phyloP scores from a whole-genome alignment of 441 rosid species.

The Geranium incanum region DNA sequence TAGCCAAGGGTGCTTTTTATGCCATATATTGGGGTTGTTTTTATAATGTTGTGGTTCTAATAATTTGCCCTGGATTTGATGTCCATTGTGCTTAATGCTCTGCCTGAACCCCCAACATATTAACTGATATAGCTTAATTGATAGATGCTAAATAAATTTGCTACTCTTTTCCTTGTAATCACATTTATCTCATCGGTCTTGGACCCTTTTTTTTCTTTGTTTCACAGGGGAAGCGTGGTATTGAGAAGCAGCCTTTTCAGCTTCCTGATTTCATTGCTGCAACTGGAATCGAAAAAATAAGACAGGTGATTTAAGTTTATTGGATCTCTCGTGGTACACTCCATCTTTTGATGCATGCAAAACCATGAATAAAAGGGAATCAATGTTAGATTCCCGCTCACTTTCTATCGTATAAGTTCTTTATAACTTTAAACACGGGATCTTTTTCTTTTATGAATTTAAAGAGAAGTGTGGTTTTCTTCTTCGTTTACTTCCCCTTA shows the following conservation, averaged over 20 bases:
- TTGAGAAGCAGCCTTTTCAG: constrained; percentile 94
- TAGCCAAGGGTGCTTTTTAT: constrained; percentile 18
- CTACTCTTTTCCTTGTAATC: constrained; percentile 11
- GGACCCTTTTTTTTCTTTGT: constrained; percentile 25
- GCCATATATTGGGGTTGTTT: constrained; percentile 21
- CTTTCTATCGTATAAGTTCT: neutral
- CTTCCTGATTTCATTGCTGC: constrained; percentile 99
- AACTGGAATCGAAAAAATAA: constrained; percentile 94
- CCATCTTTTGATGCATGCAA: neutral
- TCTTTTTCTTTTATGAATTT: neutral
- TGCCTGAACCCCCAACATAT: constrained; percentile 33
- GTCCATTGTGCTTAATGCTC: constrained; percentile 39
- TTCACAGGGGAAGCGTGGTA: constrained; percentile 93
- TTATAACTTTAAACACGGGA: neutral
- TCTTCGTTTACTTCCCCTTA: neutral
- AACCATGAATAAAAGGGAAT: neutral
- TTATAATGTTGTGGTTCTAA: constrained; percentile 31
- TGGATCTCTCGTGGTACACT: neutral
- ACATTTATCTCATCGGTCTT: constrained; percentile 40
- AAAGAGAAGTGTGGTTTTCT: neutral
- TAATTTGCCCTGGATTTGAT: constrained; percentile 52
- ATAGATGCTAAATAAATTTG: constrained; percentile 12
- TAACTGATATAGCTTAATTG: constrained; percentile 16
- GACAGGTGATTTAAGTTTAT: constrained; percentile 56
- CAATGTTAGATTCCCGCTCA: too few relatives aligned